Conservation (phyloP, 2,329 filamentous ascomycete species). For the Xylaria sp. region DNA sequence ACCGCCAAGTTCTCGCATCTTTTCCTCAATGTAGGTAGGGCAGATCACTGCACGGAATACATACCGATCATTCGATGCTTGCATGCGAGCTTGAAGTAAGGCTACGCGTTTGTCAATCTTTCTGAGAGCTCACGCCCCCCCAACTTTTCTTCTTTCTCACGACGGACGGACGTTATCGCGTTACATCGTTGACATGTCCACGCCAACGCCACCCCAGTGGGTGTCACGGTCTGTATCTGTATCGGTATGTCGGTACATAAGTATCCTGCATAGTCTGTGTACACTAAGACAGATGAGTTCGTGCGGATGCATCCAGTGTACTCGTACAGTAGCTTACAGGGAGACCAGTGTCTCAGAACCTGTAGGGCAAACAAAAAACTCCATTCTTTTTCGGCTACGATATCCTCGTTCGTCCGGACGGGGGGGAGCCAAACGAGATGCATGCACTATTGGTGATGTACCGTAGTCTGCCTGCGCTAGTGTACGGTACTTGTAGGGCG, state of each 20-base stretch:
- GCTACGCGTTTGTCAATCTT: neutral
- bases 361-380: no score
- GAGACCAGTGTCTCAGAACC: no score
- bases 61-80: no score
- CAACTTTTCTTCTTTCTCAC: neutral
- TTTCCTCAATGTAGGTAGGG: no score
- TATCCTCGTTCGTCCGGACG: neutral
- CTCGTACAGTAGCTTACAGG: no score
- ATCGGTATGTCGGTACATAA: neutral
- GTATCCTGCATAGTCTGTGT: neutral
- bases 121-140: neutral
- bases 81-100: neutral
- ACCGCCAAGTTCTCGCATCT: no score
- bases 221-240: neutral
- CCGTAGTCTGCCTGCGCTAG: no score
- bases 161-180: neutral
- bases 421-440: neutral
- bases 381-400: neutral
- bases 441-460: neutral
- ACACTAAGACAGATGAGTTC: neutral
- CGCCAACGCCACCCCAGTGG: neutral
- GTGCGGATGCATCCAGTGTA: no score
- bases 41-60: no score
- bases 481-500: no score
- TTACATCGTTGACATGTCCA: neutral